Percentiles rank a stretch among this genome's conserved stretches.
These are phyloP conservation scores for Cucurbita pepo DNA, from an alignment of 306 rosid species.

Conservation along the genomic window DNA sequence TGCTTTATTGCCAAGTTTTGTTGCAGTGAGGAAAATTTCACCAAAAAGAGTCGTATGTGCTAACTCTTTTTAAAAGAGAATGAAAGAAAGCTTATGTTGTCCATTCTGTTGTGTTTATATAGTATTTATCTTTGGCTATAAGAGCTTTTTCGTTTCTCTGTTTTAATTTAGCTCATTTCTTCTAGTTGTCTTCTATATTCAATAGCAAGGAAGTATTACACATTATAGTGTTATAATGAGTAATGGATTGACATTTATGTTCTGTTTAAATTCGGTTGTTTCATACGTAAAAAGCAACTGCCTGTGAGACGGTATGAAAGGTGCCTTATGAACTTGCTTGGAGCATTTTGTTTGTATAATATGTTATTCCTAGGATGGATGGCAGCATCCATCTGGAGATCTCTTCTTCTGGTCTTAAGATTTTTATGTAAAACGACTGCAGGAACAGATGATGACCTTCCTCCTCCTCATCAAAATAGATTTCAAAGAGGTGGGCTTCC, in stretches of 20 bases:
- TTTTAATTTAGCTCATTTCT: not conserved
- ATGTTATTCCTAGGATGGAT: not conserved
- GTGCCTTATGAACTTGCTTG: not conserved
- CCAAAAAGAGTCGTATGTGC: not conserved
- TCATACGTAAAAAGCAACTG: not conserved
- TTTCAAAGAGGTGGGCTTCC: constrained; percentile 30
- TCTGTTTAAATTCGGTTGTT: not conserved
- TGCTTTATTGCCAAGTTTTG: not conserved
- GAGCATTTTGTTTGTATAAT: not conserved
- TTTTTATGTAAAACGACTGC: constrained; percentile 2
- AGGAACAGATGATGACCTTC: constrained; percentile 49
- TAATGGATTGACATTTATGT: not conserved
- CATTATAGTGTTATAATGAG: not conserved
- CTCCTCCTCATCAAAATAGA: constrained; percentile 48
- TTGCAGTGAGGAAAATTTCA: not conserved
- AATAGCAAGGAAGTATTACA: not conserved
- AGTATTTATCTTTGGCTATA: not conserved
- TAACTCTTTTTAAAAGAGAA: not conserved
- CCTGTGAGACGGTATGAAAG: not conserved
- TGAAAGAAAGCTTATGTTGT: not conserved
- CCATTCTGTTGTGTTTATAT: not conserved
- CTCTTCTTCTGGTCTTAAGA: not conserved
- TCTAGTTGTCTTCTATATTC: not conserved
- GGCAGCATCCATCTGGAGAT: not conserved
- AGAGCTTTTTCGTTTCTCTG: not conserved